Evolutionary conservation across 257 asterid genomes (phyloP).

Genomic region (Rubia yunnanensis): DNA sequence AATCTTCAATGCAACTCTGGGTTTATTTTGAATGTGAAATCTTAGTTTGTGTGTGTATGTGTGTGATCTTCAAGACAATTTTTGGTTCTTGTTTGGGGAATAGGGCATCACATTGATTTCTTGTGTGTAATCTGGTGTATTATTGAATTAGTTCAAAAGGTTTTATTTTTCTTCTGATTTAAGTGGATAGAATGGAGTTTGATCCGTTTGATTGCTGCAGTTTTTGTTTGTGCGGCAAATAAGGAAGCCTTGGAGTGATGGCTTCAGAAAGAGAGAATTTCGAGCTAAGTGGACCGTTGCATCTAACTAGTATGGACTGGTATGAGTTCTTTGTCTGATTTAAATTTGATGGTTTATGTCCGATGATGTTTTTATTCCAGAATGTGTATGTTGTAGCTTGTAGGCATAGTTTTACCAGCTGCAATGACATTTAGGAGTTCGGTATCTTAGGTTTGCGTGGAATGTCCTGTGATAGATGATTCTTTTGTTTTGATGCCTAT

Average conservation of each 20-base stretch:
- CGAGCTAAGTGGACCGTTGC: slow-evolving; percentile 58
- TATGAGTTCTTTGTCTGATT: slow-evolving; percentile 14
- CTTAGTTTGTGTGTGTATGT: neutral
- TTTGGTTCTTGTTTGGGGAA: neutral
- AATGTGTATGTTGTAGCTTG: neutral
- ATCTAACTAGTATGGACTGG: slow-evolving; percentile 72
- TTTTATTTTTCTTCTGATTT: neutral
- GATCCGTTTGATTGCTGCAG: neutral
- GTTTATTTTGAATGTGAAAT: neutral
- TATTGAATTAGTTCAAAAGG: neutral
- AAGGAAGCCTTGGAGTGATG: slow-evolving; percentile 10
- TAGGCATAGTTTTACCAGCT: neutral
- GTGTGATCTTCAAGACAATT: neutral
- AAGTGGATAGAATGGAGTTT: neutral
- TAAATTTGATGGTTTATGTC: neutral
- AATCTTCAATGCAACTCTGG: neutral
- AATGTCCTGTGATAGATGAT: neutral
- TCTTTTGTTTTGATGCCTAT: neutral
- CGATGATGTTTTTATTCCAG: neutral
- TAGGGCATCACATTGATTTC: too few species aligned
- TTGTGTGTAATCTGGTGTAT: neutral
- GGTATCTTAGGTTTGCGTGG: neutral
- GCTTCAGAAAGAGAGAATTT: slow-evolving; percentile 66
- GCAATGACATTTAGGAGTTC: neutral
- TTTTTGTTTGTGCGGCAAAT: neutral